Conservation (phyloP, 495 filamentous ascomycete genomes). For the Acidiella bohemica region DNA sequence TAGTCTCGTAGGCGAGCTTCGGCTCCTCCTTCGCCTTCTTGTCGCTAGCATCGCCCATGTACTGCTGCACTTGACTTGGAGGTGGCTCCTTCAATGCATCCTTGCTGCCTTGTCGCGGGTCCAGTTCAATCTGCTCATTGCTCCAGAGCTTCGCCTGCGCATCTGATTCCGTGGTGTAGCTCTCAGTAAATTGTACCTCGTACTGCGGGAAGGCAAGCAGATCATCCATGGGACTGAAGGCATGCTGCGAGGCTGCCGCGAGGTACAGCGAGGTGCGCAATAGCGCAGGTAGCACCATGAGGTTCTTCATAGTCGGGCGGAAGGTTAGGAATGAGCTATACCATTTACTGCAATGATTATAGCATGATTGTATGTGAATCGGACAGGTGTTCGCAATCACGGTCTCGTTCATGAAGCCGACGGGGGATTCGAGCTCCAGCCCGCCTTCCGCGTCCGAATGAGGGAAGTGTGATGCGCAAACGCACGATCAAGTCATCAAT, state of each 20-base stretch:
- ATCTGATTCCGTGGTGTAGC: slow-evolving; percentile 57
- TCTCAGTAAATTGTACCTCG: slow-evolving; percentile 64
- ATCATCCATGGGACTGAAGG: slow-evolving; percentile 81
- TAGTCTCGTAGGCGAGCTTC: slow-evolving; percentile 48
- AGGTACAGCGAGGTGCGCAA: slow-evolving; percentile 29
- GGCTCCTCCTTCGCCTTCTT: slow-evolving; percentile 15
- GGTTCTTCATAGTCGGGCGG: slow-evolving; percentile 28
- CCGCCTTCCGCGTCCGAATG: too few relatives aligned
- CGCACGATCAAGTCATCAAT: too few relatives aligned
- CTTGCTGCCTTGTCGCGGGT: slow-evolving; percentile 1
- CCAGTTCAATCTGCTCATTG: neutral
- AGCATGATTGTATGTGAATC: too few relatives aligned
- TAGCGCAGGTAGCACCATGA: slow-evolving; percentile 30
- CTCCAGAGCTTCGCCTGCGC: slow-evolving; percentile 37
- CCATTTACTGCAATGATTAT: too few relatives aligned
- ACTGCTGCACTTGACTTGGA: slow-evolving; percentile 26
- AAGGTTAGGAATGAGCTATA: too few relatives aligned
- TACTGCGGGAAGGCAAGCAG: slow-evolving; percentile 88
- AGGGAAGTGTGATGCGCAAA: too few relatives aligned
- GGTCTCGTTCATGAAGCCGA: too few relatives aligned
- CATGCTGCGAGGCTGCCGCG: slow-evolving; percentile 35
- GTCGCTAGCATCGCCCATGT: slow-evolving; percentile 3
- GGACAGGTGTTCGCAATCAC: too few relatives aligned
- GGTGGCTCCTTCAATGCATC: slow-evolving; percentile 1
- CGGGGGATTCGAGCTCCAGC: too few relatives aligned